phyloP scores from a whole-genome alignment of 805 yeast species.

The Candida palmyrensis region DNA sequence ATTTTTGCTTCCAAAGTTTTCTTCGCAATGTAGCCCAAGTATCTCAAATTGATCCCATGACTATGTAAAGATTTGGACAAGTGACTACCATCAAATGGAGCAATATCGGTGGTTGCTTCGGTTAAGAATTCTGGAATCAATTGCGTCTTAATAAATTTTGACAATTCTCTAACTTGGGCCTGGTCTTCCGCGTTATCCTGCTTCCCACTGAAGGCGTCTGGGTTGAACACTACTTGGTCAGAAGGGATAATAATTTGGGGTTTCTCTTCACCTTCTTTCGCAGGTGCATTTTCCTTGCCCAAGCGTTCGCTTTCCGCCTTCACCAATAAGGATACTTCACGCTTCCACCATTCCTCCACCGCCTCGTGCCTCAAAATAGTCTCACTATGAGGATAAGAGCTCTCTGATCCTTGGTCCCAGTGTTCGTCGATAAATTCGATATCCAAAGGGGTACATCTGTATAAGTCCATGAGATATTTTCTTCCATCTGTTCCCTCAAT shows the following conservation, averaged over 20 bases:
- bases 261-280: slow-evolving; percentile 32
- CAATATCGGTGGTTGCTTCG: slow-evolving; percentile 48
- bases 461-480: slow-evolving; percentile 77
- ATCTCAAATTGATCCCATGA: slow-evolving; percentile 84
- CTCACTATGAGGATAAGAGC: slow-evolving; percentile 79
- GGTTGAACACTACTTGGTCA: slow-evolving; percentile 59
- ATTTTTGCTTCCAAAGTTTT: slow-evolving; percentile 18
- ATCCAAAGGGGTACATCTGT: slow-evolving; percentile 81
- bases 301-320: slow-evolving; percentile 46
- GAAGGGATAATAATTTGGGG: slow-evolving; percentile 50
- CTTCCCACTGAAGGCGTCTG: slow-evolving; percentile 62
- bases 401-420: slow-evolving; percentile 34
- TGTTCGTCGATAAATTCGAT: slow-evolving; percentile 64
- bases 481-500: slow-evolving; percentile 81
- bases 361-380: slow-evolving; percentile 81
- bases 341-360: slow-evolving; percentile 83
- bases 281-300: slow-evolving; percentile 28
- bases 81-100: slow-evolving; percentile 81
- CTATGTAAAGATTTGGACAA: slow-evolving; percentile 66
- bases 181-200: slow-evolving; percentile 46
- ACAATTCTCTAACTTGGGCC: slow-evolving; percentile 62
- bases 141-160: slow-evolving; percentile 52
- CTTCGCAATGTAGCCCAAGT: slow-evolving; percentile 62
- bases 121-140: slow-evolving; percentile 61
- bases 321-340: slow-evolving; percentile 52